Evolutionary conservation across 2,329 filamentous ascomycete species (phyloP).

Genomic region (Moelleriella libera): DNA sequence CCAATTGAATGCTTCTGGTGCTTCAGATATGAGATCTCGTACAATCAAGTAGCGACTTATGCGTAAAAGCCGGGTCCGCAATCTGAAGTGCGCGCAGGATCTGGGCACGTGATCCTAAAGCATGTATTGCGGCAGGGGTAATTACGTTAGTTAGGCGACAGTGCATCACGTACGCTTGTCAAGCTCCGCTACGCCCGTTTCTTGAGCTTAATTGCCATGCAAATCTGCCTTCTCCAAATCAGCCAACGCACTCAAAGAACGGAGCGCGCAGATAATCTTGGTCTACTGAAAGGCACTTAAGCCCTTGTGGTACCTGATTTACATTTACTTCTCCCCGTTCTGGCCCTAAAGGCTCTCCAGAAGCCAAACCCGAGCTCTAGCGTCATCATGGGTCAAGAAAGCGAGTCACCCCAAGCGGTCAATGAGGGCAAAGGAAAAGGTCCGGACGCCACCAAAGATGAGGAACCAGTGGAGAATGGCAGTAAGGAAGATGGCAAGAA

Average conservation of each 20-base stretch:
- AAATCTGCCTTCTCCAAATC: neutral
- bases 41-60: too few relatives aligned
- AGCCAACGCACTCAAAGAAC: neutral
- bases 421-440: slow-evolving; percentile 98
- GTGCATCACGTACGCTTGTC: slow-evolving; percentile 30
- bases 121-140: neutral
- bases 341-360: too few relatives aligned
- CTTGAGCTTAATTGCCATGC: neutral
- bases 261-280: neutral
- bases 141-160: slow-evolving; percentile 21
- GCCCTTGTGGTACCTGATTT: neutral
- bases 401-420: slow-evolving; percentile 66
- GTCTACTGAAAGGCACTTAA: too few relatives aligned
- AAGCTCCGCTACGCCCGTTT: slow-evolving; percentile 17
- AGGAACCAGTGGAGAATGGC: slow-evolving; percentile 55
- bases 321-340: neutral
- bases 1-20: too few relatives aligned
- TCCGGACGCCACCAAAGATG: slow-evolving; percentile 54
- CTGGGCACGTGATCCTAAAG: slow-evolving; percentile 16
- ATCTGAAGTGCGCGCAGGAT: neutral
- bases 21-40: neutral
- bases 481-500: slow-evolving; percentile 63
- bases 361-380: too few relatives aligned
- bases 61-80: neutral
- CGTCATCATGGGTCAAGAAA: slow-evolving; percentile 78